Conservation (phyloP, 2,329 filamentous ascomycete species). For the Podosphaera leucotricha region DNA sequence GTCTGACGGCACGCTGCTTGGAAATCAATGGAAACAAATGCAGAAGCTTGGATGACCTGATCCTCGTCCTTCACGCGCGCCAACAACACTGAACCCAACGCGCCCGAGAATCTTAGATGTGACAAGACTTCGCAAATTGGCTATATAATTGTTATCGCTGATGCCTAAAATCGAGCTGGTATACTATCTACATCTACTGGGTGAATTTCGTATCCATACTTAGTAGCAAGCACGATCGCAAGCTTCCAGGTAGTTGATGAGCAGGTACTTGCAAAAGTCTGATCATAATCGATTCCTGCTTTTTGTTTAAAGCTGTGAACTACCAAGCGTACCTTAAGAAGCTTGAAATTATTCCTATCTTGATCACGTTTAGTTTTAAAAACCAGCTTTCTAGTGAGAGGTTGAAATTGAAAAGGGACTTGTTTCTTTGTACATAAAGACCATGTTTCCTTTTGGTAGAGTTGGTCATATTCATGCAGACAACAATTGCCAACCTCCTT, state of each 20-base stretch:
- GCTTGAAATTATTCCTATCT: not conserved
- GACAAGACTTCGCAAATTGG: too few relatives aligned
- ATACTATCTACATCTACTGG: too few relatives aligned
- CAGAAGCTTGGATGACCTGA: too few relatives aligned
- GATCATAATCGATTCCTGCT: not conserved
- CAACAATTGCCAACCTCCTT: too few relatives aligned
- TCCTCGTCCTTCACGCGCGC: too few relatives aligned
- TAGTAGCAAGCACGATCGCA: not conserved
- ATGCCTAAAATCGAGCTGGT: too few relatives aligned
- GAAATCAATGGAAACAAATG: too few relatives aligned
- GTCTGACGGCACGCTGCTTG: too few relatives aligned
- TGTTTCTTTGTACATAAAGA: not conserved
- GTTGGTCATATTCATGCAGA: not conserved
- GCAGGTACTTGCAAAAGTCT: not conserved
- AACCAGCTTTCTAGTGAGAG: not conserved
- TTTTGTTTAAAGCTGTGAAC: not conserved
- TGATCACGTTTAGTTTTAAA: constrained; percentile 1
- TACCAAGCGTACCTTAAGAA: not conserved
- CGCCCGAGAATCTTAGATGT: too few relatives aligned
- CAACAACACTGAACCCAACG: too few relatives aligned
- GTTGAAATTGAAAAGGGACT: not conserved
- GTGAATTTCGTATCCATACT: not conserved
- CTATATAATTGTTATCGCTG: too few relatives aligned
- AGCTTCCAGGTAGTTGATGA: not conserved
- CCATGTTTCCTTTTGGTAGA: not conserved